phyloP scores from a whole-genome alignment of 1,139 yeast genomes.

The Hansenula anomala region DNA sequence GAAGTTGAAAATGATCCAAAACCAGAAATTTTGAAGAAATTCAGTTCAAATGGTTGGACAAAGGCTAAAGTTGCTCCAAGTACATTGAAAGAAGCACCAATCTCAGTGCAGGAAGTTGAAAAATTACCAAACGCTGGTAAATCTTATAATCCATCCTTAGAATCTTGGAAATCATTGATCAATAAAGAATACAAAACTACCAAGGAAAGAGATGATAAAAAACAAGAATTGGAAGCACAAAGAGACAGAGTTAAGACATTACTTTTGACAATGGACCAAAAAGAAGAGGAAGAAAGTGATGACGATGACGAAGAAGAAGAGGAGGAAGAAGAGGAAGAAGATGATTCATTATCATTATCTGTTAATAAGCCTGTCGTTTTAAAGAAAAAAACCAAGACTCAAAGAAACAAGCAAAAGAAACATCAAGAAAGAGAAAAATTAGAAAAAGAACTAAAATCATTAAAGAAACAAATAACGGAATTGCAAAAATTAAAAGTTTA shows the following conservation, averaged over 20 bases:
- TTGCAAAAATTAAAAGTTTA: conserved; percentile 53
- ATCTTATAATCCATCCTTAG: conserved; percentile 87
- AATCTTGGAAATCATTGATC: conserved; percentile 75
- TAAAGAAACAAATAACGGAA: conserved; percentile 53
- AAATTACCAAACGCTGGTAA: conserved; percentile 75
- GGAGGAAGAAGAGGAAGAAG: conserved; percentile 29
- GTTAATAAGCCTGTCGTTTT: conserved; percentile 64
- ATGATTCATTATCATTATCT: conserved; percentile 36
- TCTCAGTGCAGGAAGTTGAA: conserved; percentile 42
- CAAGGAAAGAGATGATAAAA: conserved; percentile 59
- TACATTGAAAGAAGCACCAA: conserved; percentile 53
- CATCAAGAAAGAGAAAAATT: conserved; percentile 58
- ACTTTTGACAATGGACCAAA: conserved; percentile 56
- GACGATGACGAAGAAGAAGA: conserved; percentile 26
- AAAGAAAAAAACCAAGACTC: conserved; percentile 72
- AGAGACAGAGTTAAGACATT: conserved; percentile 58
- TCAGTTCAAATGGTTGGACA: conserved; percentile 47
- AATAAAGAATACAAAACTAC: conserved; percentile 64
- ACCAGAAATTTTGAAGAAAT: conserved; percentile 37
- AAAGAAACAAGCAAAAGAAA: conserved; percentile 67
- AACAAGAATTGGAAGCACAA: conserved; percentile 55
- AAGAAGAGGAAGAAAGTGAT: conserved; percentile 43
- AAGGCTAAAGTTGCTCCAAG: conserved; percentile 49
- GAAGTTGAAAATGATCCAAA: conserved; percentile 22
- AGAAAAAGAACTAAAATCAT: conserved; percentile 50